These are phyloP conservation scores for Lavandula angustifolia DNA, from an alignment of 257 asterid genomes.

Conservation along the genomic window DNA sequence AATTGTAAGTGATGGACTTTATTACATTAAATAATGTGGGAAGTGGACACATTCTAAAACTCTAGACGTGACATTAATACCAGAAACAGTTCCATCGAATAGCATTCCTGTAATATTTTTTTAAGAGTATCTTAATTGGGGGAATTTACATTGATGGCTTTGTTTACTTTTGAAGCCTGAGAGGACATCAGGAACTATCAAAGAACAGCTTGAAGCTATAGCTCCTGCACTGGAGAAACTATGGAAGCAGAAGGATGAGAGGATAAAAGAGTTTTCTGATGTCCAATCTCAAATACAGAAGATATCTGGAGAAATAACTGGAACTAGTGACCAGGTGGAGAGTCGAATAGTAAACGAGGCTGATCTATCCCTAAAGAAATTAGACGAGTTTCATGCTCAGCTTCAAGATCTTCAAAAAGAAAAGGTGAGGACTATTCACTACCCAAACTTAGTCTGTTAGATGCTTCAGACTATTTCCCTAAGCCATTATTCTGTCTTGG, in stretches of 20 bases:
- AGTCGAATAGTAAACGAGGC: constrained; percentile 69
- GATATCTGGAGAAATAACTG: constrained; percentile 83
- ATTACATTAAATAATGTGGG: constrained; percentile 2
- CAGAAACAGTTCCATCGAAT: neutral
- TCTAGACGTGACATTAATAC: constrained; percentile 10
- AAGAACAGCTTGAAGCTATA: constrained; percentile 91
- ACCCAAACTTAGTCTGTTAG: constrained; percentile 4
- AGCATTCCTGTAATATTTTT: constrained; percentile 12
- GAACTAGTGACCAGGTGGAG: constrained; percentile 60
- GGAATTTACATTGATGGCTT: constrained; percentile 17
- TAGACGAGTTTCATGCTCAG: constrained; percentile 76
- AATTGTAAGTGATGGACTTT: constrained; percentile 53
- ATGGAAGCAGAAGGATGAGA: constrained; percentile 84
- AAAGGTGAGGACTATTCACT: constrained; percentile 52
- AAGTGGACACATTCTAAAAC: constrained; percentile 15
- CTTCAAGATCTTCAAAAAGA: constrained; percentile 96
- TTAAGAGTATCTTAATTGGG: constrained; percentile 2
- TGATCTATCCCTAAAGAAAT: constrained; percentile 75
- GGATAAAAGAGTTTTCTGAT: constrained; percentile 77
- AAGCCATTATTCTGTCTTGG: constrained; percentile 21
- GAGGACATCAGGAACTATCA: constrained; percentile 85
- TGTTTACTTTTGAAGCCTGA: constrained; percentile 62
- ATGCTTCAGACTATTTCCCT: constrained; percentile 14
- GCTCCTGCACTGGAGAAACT: constrained; percentile 87
- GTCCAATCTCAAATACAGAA: constrained; percentile 90